phyloP scores from a whole-genome alignment of 495 filamentous ascomycete genomes.

The Penicillium waksmanii region DNA sequence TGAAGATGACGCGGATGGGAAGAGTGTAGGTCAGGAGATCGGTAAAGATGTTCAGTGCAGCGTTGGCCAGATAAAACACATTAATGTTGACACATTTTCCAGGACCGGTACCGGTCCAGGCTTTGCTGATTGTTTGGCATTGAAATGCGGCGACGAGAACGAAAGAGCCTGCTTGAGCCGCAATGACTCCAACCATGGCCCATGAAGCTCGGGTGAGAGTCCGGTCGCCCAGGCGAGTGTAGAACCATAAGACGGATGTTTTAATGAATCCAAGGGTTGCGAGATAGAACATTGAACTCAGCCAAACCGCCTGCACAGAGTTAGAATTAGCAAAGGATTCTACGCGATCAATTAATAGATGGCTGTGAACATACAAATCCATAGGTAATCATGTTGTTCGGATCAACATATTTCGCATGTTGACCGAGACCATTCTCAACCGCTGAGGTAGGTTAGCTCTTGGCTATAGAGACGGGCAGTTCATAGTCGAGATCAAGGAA shows the following conservation, averaged over 20 bases:
- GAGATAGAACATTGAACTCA: slow-evolving; percentile 49
- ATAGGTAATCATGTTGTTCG: slow-evolving; percentile 28
- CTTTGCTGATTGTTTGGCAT: slow-evolving; percentile 38
- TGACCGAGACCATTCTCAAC: slow-evolving; percentile 40
- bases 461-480: neutral
- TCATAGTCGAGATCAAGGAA: neutral
- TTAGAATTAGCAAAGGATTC: neutral
- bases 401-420: slow-evolving; percentile 31
- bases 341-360: too few relatives aligned
- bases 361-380: slow-evolving; percentile 30
- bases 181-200: slow-evolving; percentile 37
- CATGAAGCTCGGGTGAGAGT: slow-evolving; percentile 35
- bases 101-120: slow-evolving; percentile 29
- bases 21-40: slow-evolving; percentile 57
- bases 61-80: slow-evolving; percentile 47
- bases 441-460: slow-evolving; percentile 26
- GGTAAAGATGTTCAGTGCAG: slow-evolving; percentile 54
- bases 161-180: slow-evolving; percentile 36
- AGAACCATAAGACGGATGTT: slow-evolving; percentile 44
- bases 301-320: slow-evolving; percentile 36
- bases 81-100: slow-evolving; percentile 53
- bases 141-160: slow-evolving; percentile 45
- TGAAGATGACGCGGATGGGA: slow-evolving; percentile 42
- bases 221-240: slow-evolving; percentile 43
- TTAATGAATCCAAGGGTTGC: slow-evolving; percentile 45